Percentiles rank a stretch among this genome's conserved stretches.
phyloP scores from a whole-genome alignment of 1,284 basidiomycete species.

The Ustilago trichophora region DNA sequence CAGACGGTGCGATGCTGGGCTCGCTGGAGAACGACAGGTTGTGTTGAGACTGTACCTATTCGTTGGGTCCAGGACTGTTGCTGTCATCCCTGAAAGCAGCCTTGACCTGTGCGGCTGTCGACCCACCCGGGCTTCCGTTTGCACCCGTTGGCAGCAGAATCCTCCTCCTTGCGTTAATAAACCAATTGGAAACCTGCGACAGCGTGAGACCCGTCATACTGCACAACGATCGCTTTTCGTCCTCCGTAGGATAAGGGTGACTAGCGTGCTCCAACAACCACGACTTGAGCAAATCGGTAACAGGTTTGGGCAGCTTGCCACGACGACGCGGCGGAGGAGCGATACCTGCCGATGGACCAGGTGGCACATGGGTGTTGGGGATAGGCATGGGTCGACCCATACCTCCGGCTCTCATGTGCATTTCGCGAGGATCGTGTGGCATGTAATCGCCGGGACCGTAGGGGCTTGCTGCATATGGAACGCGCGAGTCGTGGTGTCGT shows the following conservation, averaged over 20 bases:
- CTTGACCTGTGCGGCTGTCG: conserved; percentile 45
- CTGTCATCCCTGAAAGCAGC: conserved; percentile 37
- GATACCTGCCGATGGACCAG: conserved; percentile 42
- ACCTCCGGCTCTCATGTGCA: conserved; percentile 9
- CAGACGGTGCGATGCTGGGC: too few relatives aligned
- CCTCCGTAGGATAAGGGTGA: conserved; percentile 87
- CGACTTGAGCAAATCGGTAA: conserved; percentile 86
- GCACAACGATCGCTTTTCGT: conserved; percentile 88
- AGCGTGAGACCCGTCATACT: conserved; percentile 84
- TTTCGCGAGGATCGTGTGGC: conserved; percentile 29
- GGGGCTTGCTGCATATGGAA: conserved; percentile 6
- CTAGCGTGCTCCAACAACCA: conserved; percentile 88
- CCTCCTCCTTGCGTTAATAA: conserved; percentile 61
- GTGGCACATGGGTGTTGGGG: conserved; percentile 35
- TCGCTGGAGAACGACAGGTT: too few relatives aligned
- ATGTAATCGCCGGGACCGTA: conserved; percentile 31
- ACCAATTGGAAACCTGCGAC: conserved; percentile 74
- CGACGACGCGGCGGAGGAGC: conserved; percentile 69
- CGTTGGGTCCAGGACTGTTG: conserved; percentile 16
- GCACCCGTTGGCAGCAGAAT: conserved; percentile 54
- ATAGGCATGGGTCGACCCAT: conserved; percentile 30
- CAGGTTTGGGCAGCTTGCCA: conserved; percentile 87
- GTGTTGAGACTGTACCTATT: too few relatives aligned
- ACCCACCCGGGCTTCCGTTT: conserved; percentile 28
- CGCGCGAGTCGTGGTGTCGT: conserved; percentile 17